Percentiles rank a stretch among this genome's conserved stretches.
phyloP scores from a whole-genome alignment of 176 grass and related monocot species.

The Dendrocalamus sinicus region DNA sequence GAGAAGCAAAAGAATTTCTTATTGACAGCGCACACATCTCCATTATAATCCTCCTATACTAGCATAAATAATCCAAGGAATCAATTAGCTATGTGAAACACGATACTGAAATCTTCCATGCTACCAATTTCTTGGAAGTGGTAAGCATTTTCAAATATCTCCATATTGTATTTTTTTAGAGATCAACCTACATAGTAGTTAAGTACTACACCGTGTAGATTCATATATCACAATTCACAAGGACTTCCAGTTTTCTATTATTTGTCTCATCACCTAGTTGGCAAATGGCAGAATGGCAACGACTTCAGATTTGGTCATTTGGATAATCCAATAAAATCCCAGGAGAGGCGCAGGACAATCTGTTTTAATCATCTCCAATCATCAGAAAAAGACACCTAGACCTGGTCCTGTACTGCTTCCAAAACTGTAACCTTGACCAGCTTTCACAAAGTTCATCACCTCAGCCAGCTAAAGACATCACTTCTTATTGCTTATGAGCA shows the following conservation, averaged over 20 bases:
- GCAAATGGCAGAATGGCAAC: not conserved
- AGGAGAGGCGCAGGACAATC: not conserved
- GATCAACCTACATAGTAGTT: not conserved
- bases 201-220: slow-evolving; percentile 1
- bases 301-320: not conserved
- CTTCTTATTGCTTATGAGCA: not conserved
- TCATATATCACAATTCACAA: not conserved
- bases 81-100: not conserved
- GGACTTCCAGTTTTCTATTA: not conserved
- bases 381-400: slow-evolving; percentile 15
- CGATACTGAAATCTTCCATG: not conserved
- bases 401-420: not conserved
- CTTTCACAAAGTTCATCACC: slow-evolving; percentile 16
- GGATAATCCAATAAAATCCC: slow-evolving; percentile 1
- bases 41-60: not conserved
- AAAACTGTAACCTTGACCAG: slow-evolving; percentile 2
- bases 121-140: not conserved
- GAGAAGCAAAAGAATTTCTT: not conserved
- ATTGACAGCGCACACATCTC: not conserved
- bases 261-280: slow-evolving; percentile 4
- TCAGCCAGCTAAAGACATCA: not conserved
- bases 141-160: not conserved
- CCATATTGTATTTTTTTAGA: not conserved
- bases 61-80: not conserved
- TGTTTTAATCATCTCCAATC: not conserved